These are phyloP conservation scores for Penicillium sp. DNA, from an alignment of 2,329 filamentous ascomycete genomes.

Conservation along the genomic window DNA sequence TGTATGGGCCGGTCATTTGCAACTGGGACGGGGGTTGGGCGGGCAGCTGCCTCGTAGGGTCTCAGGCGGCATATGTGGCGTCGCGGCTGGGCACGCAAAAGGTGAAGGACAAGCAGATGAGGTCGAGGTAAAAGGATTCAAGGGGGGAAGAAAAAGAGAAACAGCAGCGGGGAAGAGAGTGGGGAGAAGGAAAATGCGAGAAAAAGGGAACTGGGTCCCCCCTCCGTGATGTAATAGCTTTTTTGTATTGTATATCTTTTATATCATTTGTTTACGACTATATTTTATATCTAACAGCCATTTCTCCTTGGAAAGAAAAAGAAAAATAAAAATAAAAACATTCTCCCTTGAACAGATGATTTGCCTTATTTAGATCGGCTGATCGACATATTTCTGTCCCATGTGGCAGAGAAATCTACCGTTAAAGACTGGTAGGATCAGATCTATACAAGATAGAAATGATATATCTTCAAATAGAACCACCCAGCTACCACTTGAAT, in stretches of 20 bases:
- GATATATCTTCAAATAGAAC: background rate
- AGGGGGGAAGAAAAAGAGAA: conserved; percentile 8
- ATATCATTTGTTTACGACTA: no score
- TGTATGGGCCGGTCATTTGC: conserved; percentile 27
- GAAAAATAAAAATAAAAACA: background rate
- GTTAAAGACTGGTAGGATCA: background rate
- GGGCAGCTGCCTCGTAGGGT: conserved; percentile 37
- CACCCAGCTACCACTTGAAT: background rate
- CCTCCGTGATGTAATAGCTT: conserved; percentile 20
- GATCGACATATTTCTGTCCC: conserved; percentile 1
- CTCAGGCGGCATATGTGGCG: conserved; percentile 35
- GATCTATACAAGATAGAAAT: conserved; percentile 1
- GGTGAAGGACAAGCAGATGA: conserved; percentile 10
- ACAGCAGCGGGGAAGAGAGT: conserved; percentile 15
- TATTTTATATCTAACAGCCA: background rate
- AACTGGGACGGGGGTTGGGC: conserved; percentile 25
- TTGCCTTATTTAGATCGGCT: background rate
- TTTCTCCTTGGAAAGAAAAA: background rate
- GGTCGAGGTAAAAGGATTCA: background rate
- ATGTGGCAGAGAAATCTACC: background rate
- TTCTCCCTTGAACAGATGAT: background rate
- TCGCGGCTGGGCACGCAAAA: conserved; percentile 13
- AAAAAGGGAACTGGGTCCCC: conserved; percentile 7
- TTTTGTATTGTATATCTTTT: background rate
- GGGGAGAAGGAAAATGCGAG: conserved; percentile 17